A percentile compares a stretch with the other conserved stretches of the same genome.
Conservation (phyloP, 257 asterid species). For the Solanum megistacrolobum region DNA sequence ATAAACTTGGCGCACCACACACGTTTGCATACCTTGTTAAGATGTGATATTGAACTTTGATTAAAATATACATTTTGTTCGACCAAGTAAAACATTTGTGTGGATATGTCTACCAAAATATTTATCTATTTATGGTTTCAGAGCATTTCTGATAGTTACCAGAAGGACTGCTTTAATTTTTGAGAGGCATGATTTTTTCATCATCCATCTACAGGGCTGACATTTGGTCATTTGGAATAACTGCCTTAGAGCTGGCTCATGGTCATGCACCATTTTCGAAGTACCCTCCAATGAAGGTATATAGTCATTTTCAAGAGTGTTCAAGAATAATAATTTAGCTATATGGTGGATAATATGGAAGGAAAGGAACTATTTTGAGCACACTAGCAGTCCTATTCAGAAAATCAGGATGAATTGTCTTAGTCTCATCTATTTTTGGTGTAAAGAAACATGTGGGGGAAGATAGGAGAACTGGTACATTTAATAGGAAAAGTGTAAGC, state of each 20-base stretch:
- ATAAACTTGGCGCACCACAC: background rate
- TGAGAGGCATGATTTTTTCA: background rate
- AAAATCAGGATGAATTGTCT: background rate
- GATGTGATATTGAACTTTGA: background rate
- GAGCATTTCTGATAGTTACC: background rate
- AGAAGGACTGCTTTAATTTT: background rate
- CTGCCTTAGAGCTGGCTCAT: slow-evolving; percentile 98
- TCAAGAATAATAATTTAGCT: background rate
- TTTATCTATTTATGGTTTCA: background rate
- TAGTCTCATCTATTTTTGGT: background rate
- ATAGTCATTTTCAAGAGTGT: background rate
- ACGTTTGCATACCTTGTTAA: background rate
- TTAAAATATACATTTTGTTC: background rate
- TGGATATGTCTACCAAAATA: background rate
- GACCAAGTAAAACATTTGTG: background rate
- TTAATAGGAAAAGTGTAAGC: background rate
- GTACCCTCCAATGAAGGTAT: slow-evolving; percentile 99
- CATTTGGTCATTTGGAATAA: slow-evolving; percentile 97
- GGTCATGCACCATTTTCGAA: slow-evolving; percentile 99
- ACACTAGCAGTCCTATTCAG: background rate
- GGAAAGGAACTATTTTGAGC: background rate
- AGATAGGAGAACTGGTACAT: background rate
- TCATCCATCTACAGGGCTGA: slow-evolving; percentile 64
- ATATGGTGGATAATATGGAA: background rate
- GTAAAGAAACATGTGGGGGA: background rate